These are phyloP conservation scores for Castanea mollissima DNA, from an alignment of 306 rosid genomes.

Conservation along the genomic window DNA sequence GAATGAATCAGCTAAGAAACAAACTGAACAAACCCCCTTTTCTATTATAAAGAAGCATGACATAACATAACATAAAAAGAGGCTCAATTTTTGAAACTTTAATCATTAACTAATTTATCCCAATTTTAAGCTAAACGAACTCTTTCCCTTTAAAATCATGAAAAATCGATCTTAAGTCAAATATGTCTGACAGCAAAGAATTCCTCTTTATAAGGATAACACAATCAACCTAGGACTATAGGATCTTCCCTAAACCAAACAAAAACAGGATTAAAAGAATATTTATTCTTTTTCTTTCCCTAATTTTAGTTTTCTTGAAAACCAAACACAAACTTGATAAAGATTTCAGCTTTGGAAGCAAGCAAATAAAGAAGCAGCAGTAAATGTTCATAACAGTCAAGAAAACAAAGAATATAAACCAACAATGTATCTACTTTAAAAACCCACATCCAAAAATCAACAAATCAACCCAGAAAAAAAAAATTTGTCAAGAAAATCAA, in stretches of 20 bases:
- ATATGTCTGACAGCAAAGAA: background rate
- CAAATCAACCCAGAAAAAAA: background rate
- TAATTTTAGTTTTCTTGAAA: background rate
- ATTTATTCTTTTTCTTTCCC: background rate
- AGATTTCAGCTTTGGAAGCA: background rate
- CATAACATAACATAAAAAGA: background rate
- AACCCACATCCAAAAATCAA: background rate
- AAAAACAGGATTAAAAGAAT: background rate
- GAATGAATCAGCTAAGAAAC: conserved; percentile 1
- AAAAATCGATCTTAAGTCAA: background rate
- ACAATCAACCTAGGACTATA: background rate
- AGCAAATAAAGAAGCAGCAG: background rate
- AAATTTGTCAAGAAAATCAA: background rate
- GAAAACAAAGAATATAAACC: background rate
- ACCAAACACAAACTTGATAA: conserved; percentile 2
- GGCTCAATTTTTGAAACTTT: background rate
- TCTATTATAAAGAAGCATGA: background rate
- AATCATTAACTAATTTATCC: background rate
- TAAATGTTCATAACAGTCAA: background rate
- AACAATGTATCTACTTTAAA: background rate
- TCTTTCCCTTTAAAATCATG: background rate
- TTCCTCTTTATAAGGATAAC: background rate
- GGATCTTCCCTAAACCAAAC: background rate
- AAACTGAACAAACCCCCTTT: background rate
- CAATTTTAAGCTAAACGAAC: background rate